Base-by-base conservation (phyloP, 1,139 yeast genomes). In the Taphrina flavorubra region DNA sequence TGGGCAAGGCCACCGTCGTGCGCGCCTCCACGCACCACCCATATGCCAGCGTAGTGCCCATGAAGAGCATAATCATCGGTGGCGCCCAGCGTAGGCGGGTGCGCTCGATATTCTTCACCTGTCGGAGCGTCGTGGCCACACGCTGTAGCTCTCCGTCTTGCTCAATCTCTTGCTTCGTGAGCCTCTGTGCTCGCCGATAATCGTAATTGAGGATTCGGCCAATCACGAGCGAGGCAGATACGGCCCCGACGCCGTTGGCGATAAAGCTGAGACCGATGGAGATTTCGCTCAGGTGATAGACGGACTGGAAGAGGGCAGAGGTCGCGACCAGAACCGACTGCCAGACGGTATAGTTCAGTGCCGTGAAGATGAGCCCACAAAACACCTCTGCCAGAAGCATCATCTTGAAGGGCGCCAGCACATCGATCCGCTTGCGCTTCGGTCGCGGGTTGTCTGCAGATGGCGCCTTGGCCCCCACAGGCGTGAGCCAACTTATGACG, bases 1-100 rank as follows among this genome's bases (percentile, higher is more conserved):
- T 80, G 16, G 96, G 92, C 10, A 86, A 89, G 81, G 88, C 86
- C 92, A 92, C 89, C 76, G 88, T 94, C 37, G 89, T 86, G 8
- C 75, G 72, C 13, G 71, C 70, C 74, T 85, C 83, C 14, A 90
- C 84, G 2, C 92, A 83, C 96, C 96, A 89, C 14, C 88, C 96
- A 70, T 88, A 81, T 94, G 95, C 89, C 78, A 89, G 89, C 70
- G 89, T 81, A 0, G 90, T 82, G 58, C 86, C 81, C 20, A 92
- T 92, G 71, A 89, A 79, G 18, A 85, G 82, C 34, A 87, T 76
- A 1, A 49, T 20, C 47, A 55, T 57, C 37, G 7, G 13, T 13
- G 63, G 63, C 51, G 53, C 37, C 13, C 68, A 53, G 20, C 42
- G 40, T 44, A 87, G 75, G 58, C 90, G 79, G 6, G 86, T 83